phyloP scores from a whole-genome alignment of 345 rosid genomes.

The Eucalyptus cloeziana region DNA sequence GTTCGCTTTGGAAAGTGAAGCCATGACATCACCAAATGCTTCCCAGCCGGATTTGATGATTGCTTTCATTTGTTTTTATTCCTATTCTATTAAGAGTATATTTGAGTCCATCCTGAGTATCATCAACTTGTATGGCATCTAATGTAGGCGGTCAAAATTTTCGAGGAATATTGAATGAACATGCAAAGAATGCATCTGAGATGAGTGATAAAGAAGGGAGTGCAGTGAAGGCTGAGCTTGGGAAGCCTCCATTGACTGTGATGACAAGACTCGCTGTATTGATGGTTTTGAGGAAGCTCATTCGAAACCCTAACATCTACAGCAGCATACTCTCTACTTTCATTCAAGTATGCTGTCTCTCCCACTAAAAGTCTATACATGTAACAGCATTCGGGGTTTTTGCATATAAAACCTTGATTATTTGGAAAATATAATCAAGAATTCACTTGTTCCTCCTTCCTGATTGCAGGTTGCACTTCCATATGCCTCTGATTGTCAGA shows the following conservation, averaged over 20 bases:
- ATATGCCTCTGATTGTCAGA: not conserved
- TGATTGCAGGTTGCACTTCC: not conserved
- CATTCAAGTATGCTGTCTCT: not conserved
- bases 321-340: not conserved
- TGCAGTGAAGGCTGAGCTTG: not conserved
- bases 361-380: not conserved
- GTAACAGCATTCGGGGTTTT: not conserved
- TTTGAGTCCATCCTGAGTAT: not conserved
- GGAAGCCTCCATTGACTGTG: not conserved
- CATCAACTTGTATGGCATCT: no score
- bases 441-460: not conserved
- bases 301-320: slow-evolving; percentile 3
- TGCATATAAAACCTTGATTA: not conserved
- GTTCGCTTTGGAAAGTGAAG: not conserved
- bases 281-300: slow-evolving; percentile 5
- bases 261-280: not conserved
- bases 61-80: not conserved
- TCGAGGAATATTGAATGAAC: not conserved
- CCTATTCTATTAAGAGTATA: not conserved
- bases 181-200: not conserved
- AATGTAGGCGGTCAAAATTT: not conserved
- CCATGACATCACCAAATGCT: not conserved
- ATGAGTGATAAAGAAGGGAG: not conserved
- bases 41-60: not conserved
- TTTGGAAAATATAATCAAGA: not conserved